Base-by-base conservation (phyloP, 1,139 yeast genomes). In the Kodamaea derodonti region DNA sequence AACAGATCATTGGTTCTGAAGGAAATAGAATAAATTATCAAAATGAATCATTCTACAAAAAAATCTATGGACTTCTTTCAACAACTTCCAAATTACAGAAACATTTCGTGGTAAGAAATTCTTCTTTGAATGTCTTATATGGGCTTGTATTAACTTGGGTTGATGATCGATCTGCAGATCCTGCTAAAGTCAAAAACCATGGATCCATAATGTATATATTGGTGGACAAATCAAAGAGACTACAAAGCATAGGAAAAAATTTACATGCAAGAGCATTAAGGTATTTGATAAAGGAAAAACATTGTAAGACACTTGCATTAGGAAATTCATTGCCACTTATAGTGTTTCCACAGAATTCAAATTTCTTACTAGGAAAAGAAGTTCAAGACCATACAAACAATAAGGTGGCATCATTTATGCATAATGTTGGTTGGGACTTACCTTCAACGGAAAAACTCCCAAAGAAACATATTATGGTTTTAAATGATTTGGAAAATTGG, bases 141-240 rank as follows among this genome's bases (percentile, higher is more conserved):
- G 85, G 85, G 4, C 57, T 76, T 14, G 65, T 76, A n/a, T 58
- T 75, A 24, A 76, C 84, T 1, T 77, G 83, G 82, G 69, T 71
- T 5, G 62, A 62, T 34, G 65, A 56, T 20, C 12, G 28, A 25
- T 46, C 46, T 14, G 42, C 45, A 3, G 46, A 52, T 2, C 32
- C 47, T 13, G 51, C 50, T 32, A 54, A 48, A 3, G 49, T 44
- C 14, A 33, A 46, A 34, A 15, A 29, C 27, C 24, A 40, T 27
- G 85, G 85, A 0, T 60, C 70, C 28, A 62, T 79, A 3, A 46
- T 72, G 36, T 69, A 67, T 51, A 45, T 79, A 5, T 52, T 76
- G 44, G 84, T 79, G 6, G 83, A 77, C 40, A 75, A 72, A 36
- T 60, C 78, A 15, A 73, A 78, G 39, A 56, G 84, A 27, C 60